Percentiles rank a stretch among this genome's conserved stretches.
phyloP scores from a whole-genome alignment of 2,329 filamentous ascomycete species.

The Neospermospora avenae region DNA sequence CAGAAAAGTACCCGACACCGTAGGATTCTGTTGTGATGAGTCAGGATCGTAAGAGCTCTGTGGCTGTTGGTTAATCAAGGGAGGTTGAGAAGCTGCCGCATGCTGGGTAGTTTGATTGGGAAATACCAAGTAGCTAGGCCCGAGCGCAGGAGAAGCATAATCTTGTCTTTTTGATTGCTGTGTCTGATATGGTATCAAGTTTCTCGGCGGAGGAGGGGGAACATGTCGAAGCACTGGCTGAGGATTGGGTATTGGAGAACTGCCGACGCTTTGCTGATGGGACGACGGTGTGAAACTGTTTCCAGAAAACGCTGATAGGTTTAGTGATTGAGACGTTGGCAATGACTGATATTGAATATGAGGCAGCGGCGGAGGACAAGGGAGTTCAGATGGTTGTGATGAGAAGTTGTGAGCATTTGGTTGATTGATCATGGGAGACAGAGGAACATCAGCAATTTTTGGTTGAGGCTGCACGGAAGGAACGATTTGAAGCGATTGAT shows the following conservation, averaged over 20 bases:
- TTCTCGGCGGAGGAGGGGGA: background rate
- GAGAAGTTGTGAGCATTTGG: slow-evolving; percentile 1
- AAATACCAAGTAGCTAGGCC: background rate
- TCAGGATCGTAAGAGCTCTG: background rate
- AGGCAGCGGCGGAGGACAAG: background rate
- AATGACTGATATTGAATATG: background rate
- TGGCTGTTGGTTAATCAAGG: background rate
- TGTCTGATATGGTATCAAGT: background rate
- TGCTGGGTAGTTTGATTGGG: background rate
- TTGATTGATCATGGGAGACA: background rate
- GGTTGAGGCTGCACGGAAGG: background rate
- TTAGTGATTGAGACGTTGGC: background rate
- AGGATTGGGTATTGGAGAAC: background rate
- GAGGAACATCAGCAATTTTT: background rate
- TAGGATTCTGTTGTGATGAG: background rate
- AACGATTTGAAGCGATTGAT: background rate
- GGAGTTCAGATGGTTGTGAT: background rate
- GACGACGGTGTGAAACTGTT: background rate
- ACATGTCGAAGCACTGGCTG: background rate
- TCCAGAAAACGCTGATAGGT: background rate
- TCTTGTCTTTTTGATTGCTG: background rate
- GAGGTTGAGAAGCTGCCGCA: background rate
- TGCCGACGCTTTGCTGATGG: background rate
- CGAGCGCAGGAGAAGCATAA: background rate
- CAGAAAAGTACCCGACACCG: background rate